A percentile compares a stretch with the other conserved stretches of the same genome.
These are phyloP conservation scores for Microsporum ferrugineum DNA, from an alignment of 2,329 filamentous ascomycete species.

Conservation along the genomic window DNA sequence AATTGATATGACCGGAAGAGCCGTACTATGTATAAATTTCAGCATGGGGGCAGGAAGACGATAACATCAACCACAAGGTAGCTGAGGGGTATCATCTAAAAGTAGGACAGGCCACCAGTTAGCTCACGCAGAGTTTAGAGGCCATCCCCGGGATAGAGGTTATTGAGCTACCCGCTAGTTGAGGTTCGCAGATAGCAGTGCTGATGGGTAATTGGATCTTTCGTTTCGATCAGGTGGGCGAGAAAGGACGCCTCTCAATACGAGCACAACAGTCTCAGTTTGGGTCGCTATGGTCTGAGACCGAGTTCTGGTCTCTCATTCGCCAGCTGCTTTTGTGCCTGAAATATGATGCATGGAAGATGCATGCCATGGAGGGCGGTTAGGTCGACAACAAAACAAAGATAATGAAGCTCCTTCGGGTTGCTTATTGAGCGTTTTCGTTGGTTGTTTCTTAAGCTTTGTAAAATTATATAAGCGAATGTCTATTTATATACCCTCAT, in stretches of 20 bases:
- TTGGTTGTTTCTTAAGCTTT: not conserved
- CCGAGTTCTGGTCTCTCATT: not conserved
- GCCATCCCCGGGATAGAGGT: not conserved
- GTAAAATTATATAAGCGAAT: not conserved
- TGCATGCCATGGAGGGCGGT: not conserved
- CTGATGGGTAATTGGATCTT: not conserved
- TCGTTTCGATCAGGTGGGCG: not conserved
- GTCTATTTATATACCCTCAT: not conserved
- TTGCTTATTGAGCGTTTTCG: not conserved
- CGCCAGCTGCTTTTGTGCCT: slow-evolving; percentile 3
- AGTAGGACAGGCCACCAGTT: not conserved
- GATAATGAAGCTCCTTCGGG: too few relatives aligned
- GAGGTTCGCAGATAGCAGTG: not conserved
- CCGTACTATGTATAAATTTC: not conserved
- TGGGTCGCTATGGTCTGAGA: not conserved
- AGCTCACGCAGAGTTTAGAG: not conserved
- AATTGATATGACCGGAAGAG: not conserved
- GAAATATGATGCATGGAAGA: slow-evolving; percentile 3
- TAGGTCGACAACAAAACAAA: not conserved
- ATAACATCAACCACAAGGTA: not conserved
- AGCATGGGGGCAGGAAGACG: too few relatives aligned
- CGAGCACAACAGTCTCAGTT: not conserved
- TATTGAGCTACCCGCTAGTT: not conserved
- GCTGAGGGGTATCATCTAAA: not conserved
- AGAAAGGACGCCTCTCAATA: not conserved